Evolutionary conservation across 2,329 filamentous ascomycete genomes (phyloP), one percentile per base, ranked within the genome.

Genomic region (Calonectria henricotiae): DNA sequence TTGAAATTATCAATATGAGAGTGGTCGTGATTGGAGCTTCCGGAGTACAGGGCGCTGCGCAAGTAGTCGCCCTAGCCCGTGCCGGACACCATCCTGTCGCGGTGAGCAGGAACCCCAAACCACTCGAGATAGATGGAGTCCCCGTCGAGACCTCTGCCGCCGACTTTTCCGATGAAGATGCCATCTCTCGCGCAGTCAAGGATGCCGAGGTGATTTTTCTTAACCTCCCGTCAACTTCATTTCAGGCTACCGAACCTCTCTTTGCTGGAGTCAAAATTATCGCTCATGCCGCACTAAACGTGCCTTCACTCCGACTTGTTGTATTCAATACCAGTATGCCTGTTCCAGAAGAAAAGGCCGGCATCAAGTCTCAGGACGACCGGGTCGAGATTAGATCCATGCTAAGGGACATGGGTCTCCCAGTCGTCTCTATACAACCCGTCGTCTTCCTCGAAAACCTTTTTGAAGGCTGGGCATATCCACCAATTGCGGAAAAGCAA

Each of bases 401-500:
- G 7, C 51, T 58, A 13, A 25, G 51, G 13, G 35, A 58, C 35
- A 58, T 25, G 51, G 51, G 51, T 15, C 51, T 58, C 11, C 51
- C 51, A 0, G 51, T 58, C 15, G 35, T 58, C 20, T 58, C 51
- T 15, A 58, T 58, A 23, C 51, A 58, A 8, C 51, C 51, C 7
- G 51, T 58, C 2, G 51, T 58, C 5, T 58, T 58, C n/a, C 35
- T 58, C 13, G 51, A 58, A 27, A 58, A 58, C 13, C 32, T 58
- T 3, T 58, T 58, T 41, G 51, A 58, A 15, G 51, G 51, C 6
- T 58, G 51, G 51, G 51, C 51, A 7, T 58, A 58, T 25, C 51
- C 51, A 2, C 12, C 51, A 4, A 58, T 68, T 47, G 63, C 68
- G 35, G 62, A 65, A 37, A 46, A 71, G 11, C 74, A 80, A 12